A percentile compares a stretch with the other conserved stretches of the same genome.
phyloP scores from a whole-genome alignment of 805 yeast genomes.

The Ogataea philodendri region DNA sequence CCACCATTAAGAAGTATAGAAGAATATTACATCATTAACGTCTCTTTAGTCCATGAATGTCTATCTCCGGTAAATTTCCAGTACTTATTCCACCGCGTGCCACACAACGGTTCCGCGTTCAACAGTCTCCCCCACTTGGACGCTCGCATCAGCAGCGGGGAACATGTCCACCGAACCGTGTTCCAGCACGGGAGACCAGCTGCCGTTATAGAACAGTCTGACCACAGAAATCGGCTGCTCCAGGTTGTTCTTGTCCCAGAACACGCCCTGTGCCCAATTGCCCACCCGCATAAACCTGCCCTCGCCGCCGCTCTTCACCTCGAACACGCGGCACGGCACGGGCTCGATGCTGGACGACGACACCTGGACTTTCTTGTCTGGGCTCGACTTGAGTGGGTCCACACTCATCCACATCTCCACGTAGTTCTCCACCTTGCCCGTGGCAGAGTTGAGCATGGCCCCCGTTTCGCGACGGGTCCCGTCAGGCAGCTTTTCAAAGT shows the following conservation, averaged over 20 bases:
- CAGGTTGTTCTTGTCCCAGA: constrained; percentile 33
- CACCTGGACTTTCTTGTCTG: constrained; percentile 23
- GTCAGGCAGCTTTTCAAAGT: constrained; percentile 38
- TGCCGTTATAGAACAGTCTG: constrained; percentile 17
- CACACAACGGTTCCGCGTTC: constrained; percentile 19
- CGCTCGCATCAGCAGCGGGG: constrained; percentile 11
- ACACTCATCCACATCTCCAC: constrained; percentile 56
- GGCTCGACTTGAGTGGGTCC: constrained; percentile 37
- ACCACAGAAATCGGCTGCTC: constrained; percentile 25
- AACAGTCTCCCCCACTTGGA: constrained; percentile 14
- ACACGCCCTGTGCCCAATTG: constrained; percentile 51
- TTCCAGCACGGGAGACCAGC: constrained; percentile 15
- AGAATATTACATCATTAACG: constrained; percentile 6
- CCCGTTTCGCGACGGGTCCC: constrained; percentile 52
- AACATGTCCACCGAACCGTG: constrained; percentile 21
- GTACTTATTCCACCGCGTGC: constrained; percentile 25
- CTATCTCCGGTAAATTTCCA: too few species aligned
- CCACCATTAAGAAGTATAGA: constrained; percentile 35
- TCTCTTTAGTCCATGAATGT: too few species aligned
- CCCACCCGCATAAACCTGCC: constrained; percentile 51
- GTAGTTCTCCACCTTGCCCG: constrained; percentile 43
- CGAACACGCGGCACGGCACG: constrained; percentile 22
- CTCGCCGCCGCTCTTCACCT: constrained; percentile 25
- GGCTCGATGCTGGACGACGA: constrained; percentile 3
- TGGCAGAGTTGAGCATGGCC: constrained; percentile 44